Conservation (phyloP, 768 basidiomycete genomes). For the Amanita pseudoporphyria region DNA sequence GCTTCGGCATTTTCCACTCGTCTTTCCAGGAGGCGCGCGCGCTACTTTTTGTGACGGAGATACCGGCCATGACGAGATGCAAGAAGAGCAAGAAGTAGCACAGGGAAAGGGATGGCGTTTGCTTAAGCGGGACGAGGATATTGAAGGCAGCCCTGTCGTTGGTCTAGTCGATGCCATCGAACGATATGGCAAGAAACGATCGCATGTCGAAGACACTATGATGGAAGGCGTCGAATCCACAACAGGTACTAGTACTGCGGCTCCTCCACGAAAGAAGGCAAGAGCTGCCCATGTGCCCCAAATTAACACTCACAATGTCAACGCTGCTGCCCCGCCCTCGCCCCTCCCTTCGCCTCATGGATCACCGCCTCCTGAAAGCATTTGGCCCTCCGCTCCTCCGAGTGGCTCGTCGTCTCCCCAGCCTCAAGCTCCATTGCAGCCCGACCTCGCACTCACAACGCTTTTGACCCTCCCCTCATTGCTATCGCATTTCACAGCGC, state of each 20-base stretch:
- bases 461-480: conserved; percentile 81
- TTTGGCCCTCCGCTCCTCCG: conserved; percentile 79
- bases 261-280: conserved; percentile 71
- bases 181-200: conserved; percentile 79
- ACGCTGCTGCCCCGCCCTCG: conserved; percentile 72
- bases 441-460: conserved; percentile 73
- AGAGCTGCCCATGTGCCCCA: conserved; percentile 49
- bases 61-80: conserved; percentile 53
- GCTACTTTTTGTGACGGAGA: conserved; percentile 74
- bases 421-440: conserved; percentile 65
- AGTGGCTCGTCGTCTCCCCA: conserved; percentile 66
- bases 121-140: conserved; percentile 54
- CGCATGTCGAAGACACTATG: conserved; percentile 47
- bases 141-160: conserved; percentile 41
- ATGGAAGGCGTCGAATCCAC: conserved; percentile 42
- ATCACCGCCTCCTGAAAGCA: conserved; percentile 65
- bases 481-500: conserved; percentile 66
- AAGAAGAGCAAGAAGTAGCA: conserved; percentile 59
- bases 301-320: conserved; percentile 57
- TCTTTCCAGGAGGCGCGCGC: conserved; percentile 72
- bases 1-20: conserved; percentile 67
- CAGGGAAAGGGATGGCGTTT: conserved; percentile 69
- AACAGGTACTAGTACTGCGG: conserved; percentile 33
- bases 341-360: conserved; percentile 81
- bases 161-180: conserved; percentile 76